These are phyloP conservation scores for Lachnellula arida DNA, from an alignment of 2,329 filamentous ascomycete genomes.

Conservation along the genomic window DNA sequence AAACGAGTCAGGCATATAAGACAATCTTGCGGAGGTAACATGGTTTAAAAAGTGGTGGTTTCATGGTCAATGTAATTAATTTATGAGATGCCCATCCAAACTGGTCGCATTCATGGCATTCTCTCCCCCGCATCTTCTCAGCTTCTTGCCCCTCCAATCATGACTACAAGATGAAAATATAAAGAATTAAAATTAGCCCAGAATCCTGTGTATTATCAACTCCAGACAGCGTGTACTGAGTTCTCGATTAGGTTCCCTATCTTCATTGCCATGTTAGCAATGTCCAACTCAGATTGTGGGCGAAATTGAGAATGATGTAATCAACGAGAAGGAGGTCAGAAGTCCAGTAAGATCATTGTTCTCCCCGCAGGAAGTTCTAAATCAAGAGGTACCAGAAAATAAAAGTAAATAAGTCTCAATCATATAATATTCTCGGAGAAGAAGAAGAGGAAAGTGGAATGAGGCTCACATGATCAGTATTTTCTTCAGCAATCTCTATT, in stretches of 20 bases:
- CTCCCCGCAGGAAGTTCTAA: conserved; percentile 55
- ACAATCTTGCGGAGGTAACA: too few species aligned
- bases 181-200: neutral
- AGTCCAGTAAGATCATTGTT: conserved; percentile 82
- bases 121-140: too few species aligned
- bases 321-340: conserved; percentile 52
- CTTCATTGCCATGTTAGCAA: neutral
- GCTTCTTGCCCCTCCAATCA: neutral
- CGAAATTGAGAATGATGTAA: neutral
- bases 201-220: too few species aligned
- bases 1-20: too few species aligned
- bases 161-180: neutral
- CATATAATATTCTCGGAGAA: conserved; percentile 7
- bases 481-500: neutral
- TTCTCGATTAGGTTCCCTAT: neutral
- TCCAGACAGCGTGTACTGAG: neutral
- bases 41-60: too few species aligned
- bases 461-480: neutral
- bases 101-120: too few species aligned
- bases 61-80: too few species aligned
- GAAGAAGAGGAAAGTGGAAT: neutral
- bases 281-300: neutral
- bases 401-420: conserved; percentile 53
- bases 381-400: conserved; percentile 98
- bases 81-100: too few species aligned